Evolutionary conservation across 163 green algal genomes (phyloP).

Genomic region (Prototheca wickerhamii): DNA sequence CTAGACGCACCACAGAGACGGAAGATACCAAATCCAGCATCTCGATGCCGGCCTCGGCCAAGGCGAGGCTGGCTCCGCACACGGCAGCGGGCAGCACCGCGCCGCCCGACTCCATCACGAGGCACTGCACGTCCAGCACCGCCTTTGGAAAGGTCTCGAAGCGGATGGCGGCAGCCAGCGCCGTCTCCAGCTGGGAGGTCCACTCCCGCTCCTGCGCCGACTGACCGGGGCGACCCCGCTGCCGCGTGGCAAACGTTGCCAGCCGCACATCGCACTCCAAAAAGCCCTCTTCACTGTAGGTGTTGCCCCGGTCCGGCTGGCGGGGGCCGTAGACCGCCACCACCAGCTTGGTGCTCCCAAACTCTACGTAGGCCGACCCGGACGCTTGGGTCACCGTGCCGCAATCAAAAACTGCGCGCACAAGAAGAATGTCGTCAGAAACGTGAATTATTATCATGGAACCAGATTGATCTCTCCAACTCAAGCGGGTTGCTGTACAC

Average conservation of each 20-base stretch:
- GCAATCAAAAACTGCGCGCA: slow-evolving; percentile 55
- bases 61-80: slow-evolving; percentile 53
- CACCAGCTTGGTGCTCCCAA: slow-evolving; percentile 74
- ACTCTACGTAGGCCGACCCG: slow-evolving; percentile 73
- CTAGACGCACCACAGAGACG: slow-evolving; percentile 46
- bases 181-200: slow-evolving; percentile 23
- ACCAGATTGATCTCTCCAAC: neutral
- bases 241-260: slow-evolving; percentile 41
- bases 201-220: slow-evolving; percentile 26
- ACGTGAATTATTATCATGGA: neutral
- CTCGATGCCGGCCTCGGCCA: slow-evolving; percentile 70
- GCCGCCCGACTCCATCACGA: slow-evolving; percentile 64
- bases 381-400: slow-evolving; percentile 59
- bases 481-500: neutral
- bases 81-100: slow-evolving; percentile 50
- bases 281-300: slow-evolving; percentile 51
- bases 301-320: slow-evolving; percentile 50
- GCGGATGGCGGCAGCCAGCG: slow-evolving; percentile 44
- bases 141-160: slow-evolving; percentile 62
- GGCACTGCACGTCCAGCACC: slow-evolving; percentile 46
- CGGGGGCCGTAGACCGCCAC: slow-evolving; percentile 72
- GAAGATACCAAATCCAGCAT: slow-evolving; percentile 66
- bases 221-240: slow-evolving; percentile 27
- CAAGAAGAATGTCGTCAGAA: neutral
- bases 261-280: slow-evolving; percentile 60